Conservation (phyloP, 805 yeast species). For the Lachancea sp. region DNA sequence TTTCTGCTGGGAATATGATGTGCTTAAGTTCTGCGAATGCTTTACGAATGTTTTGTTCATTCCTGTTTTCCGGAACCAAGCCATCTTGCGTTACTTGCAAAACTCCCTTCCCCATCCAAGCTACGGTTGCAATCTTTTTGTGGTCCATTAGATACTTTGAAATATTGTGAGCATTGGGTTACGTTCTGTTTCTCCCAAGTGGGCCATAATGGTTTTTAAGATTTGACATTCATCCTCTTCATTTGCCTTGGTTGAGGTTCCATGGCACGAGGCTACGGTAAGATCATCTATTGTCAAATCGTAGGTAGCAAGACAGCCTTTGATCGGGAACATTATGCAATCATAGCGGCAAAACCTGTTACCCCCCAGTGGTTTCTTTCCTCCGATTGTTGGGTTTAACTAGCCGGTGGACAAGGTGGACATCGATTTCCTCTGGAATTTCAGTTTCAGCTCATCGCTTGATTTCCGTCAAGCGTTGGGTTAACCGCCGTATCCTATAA, state of each 20-base stretch:
- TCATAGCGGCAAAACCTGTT: slow-evolving; percentile 79
- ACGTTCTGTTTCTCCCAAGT: slow-evolving; percentile 86
- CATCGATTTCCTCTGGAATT: slow-evolving; percentile 7
- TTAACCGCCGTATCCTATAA: slow-evolving; percentile 16
- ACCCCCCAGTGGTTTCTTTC: slow-evolving; percentile 81
- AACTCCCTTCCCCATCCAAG: slow-evolving; percentile 97
- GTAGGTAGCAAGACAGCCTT: slow-evolving; percentile 89
- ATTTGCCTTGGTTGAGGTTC: slow-evolving; percentile 95
- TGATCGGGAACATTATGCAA: slow-evolving; percentile 82
- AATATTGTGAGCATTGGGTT: slow-evolving; percentile 89
- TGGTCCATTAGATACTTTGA: slow-evolving; percentile 95
- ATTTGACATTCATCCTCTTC: slow-evolving; percentile 92
- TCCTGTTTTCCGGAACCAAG: slow-evolving; percentile 90
- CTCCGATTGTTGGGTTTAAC: slow-evolving; percentile 69
- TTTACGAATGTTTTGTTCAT: slow-evolving; percentile 87
- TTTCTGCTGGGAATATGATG: slow-evolving; percentile 81
- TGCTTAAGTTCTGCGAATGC: slow-evolving; percentile 66
- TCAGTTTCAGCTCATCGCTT: slow-evolving; percentile 64
- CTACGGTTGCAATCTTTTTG: slow-evolving; percentile 99
- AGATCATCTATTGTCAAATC: slow-evolving; percentile 83
- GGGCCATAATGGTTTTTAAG: slow-evolving; percentile 77
- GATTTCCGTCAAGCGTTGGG: slow-evolving; percentile 63
- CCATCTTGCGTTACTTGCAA: slow-evolving; percentile 82
- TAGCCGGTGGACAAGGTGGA: slow-evolving; percentile 58
- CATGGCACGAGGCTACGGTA: slow-evolving; percentile 92